These are phyloP conservation scores for Linaria vulgaris DNA, from an alignment of 257 asterid genomes.

Conservation along the genomic window DNA sequence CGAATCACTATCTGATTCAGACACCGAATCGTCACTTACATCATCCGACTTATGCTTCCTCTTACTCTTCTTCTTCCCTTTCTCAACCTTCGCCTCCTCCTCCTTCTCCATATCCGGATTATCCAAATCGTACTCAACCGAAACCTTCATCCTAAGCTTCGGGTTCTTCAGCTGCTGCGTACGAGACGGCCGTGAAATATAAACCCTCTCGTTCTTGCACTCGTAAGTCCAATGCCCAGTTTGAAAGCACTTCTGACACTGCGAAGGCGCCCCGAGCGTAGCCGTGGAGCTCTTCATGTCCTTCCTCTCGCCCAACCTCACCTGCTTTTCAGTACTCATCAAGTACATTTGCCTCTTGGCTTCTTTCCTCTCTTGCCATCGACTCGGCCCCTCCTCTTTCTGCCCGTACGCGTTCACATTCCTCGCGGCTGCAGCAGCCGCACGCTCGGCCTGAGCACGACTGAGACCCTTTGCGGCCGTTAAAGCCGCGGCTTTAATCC, in stretches of 20 bases:
- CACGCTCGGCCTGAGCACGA: conserved; percentile 98
- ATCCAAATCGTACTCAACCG: conserved; percentile 62
- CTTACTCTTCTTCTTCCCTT: conserved; percentile 66
- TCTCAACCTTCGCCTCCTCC: conserved; percentile 47
- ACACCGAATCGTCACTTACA: conserved; percentile 88
- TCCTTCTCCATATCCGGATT: conserved; percentile 52
- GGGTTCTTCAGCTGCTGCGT: conserved; percentile 92
- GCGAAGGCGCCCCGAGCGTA: conserved; percentile 51
- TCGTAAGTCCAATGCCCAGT: conserved; percentile 94
- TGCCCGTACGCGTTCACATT: conserved; percentile 98
- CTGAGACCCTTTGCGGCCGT: conserved; percentile 97
- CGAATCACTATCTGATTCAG: conserved; percentile 66
- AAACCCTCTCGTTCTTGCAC: conserved; percentile 90
- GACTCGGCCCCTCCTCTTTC: conserved; percentile 97
- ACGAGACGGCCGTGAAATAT: conserved; percentile 82
- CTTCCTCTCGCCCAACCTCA: conserved; percentile 83
- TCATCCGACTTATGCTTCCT: conserved; percentile 78
- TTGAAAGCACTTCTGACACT: conserved; percentile 90
- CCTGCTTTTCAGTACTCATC: conserved; percentile 95
- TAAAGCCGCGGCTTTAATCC: conserved; percentile 82
- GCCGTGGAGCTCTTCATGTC: conserved; percentile 57
- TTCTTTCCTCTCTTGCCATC: conserved; percentile 99
- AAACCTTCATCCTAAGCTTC: conserved; percentile 69
- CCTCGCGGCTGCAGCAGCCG: conserved; percentile 90
- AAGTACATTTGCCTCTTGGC: conserved; percentile 97